These are phyloP conservation scores for Colletotrichum spinosum DNA, from an alignment of 2,329 filamentous ascomycete species.

Conservation along the genomic window DNA sequence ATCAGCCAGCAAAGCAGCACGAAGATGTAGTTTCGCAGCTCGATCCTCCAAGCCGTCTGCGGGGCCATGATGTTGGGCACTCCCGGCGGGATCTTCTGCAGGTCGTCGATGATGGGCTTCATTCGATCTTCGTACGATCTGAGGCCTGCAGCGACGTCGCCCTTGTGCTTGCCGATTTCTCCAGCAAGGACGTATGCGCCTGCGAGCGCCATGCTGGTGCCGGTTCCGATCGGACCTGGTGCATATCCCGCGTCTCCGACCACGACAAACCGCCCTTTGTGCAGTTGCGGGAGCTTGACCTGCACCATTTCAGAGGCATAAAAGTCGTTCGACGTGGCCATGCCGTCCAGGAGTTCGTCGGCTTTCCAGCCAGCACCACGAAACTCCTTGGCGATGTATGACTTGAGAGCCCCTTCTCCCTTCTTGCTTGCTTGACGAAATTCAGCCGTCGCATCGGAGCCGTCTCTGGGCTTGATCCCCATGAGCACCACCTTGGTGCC, in stretches of 20 bases:
- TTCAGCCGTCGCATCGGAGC: constrained; percentile 43
- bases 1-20: no score
- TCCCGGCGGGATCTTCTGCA: no score
- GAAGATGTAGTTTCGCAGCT: no score
- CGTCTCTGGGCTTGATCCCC: constrained; percentile 48
- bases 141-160: no score
- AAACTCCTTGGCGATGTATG: constrained; percentile 50
- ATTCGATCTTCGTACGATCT: no score
- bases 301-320: constrained; percentile 58
- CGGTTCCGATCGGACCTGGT: constrained; percentile 60
- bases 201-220: constrained; percentile 59
- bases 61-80: no score
- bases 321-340: constrained; percentile 57
- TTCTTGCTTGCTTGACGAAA: constrained; percentile 43
- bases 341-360: constrained; percentile 53
- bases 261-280: constrained; percentile 58
- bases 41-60: no score
- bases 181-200: constrained; percentile 69
- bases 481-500: constrained; percentile 47
- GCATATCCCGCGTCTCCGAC: constrained; percentile 67
- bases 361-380: constrained; percentile 58
- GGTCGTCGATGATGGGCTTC: no score
- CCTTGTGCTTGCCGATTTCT: constrained; percentile 52
- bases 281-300: constrained; percentile 57
- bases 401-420: constrained; percentile 52